Percentiles rank a stretch among this genome's conserved stretches.
These are phyloP conservation scores for Gossypium raimondii DNA, from an alignment of 345 rosid genomes.

Conservation along the genomic window DNA sequence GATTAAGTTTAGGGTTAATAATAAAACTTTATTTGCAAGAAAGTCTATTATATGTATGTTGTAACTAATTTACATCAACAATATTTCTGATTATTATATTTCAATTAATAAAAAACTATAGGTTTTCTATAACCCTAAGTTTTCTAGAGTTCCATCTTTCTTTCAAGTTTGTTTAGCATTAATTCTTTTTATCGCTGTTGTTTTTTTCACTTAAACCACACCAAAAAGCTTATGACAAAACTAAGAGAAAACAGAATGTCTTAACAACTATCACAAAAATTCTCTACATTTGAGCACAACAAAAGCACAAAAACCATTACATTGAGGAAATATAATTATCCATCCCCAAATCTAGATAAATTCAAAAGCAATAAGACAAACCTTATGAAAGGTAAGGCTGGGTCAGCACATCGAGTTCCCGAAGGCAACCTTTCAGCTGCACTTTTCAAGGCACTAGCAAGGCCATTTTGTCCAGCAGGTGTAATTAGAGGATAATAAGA, in stretches of 20 bases:
- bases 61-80: too few species aligned
- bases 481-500: conserved; percentile 94
- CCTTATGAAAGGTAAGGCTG: conserved; percentile 96
- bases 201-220: too few species aligned
- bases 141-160: too few species aligned
- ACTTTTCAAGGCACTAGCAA: conserved; percentile 80
- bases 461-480: conserved; percentile 97
- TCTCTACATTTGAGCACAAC: neutral
- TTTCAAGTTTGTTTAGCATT: too few species aligned
- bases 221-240: neutral
- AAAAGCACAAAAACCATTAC: neutral
- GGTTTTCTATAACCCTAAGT: too few species aligned
- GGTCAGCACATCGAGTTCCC: conserved; percentile 97
- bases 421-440: conserved; percentile 88
- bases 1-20: too few species aligned
- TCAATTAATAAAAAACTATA: too few species aligned
- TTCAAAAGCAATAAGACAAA: conserved; percentile 20
- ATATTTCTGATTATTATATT: too few species aligned
- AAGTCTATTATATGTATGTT: too few species aligned
- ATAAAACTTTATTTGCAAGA: too few species aligned
- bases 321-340: neutral
- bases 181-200: too few species aligned
- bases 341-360: neutral
- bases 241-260: neutral
- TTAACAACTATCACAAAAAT: neutral